Evolutionary conservation across 2,329 filamentous ascomycete species (phyloP).

Genomic region (Ustulina deusta): DNA sequence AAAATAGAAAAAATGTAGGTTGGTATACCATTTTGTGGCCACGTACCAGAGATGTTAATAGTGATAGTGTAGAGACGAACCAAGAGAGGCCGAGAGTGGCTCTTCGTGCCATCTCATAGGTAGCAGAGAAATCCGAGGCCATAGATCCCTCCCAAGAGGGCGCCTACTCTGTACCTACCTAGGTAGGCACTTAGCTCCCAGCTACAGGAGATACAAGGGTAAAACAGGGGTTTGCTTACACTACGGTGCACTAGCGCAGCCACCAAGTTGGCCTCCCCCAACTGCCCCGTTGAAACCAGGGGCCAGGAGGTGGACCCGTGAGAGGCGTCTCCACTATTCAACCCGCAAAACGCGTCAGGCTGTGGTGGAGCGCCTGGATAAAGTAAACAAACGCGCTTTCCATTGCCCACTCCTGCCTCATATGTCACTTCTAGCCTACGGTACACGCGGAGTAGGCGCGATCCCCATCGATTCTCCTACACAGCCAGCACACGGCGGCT

Average conservation of each 20-base stretch:
- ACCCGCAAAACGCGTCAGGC: constrained; percentile 38
- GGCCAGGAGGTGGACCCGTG: neutral
- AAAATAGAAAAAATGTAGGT: no score
- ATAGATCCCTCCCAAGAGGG: constrained; percentile 21
- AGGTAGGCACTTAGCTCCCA: no score
- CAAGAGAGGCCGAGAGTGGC: constrained; percentile 4
- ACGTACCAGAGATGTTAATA: neutral
- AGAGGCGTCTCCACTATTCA: constrained; percentile 27
- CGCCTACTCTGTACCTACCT: neutral
- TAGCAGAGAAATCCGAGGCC: constrained; percentile 23
- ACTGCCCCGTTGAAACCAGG: constrained; percentile 11
- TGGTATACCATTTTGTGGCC: neutral
- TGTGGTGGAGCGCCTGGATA: constrained; percentile 19
- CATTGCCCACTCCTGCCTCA: constrained; percentile 10
- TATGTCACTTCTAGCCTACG: constrained; percentile 37
- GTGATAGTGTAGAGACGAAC: neutral
- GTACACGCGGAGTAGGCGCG: constrained; percentile 36
- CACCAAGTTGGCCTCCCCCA: constrained; percentile 5
- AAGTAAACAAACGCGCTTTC: constrained; percentile 44
- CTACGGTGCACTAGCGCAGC: constrained; percentile 15
- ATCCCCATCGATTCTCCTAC: constrained; percentile 21
- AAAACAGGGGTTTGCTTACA: neutral
- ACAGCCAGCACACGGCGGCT: constrained; percentile 9
- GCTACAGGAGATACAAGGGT: no score
- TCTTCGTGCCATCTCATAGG: constrained; percentile 7